phyloP scores from a whole-genome alignment of 2,329 filamentous ascomycete species.

The Exophiala sp. region DNA sequence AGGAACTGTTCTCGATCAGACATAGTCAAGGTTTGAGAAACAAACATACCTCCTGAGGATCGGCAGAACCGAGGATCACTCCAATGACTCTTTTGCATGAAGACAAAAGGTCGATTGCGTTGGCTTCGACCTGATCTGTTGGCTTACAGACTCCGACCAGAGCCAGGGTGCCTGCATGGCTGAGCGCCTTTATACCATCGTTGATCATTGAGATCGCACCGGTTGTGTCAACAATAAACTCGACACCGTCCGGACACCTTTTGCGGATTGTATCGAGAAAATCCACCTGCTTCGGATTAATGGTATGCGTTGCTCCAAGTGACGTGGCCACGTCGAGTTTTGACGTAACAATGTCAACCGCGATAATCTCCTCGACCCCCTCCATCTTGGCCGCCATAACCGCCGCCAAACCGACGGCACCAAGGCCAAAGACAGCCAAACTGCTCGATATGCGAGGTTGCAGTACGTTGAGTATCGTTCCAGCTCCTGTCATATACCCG shows the following conservation, averaged over 20 bases:
- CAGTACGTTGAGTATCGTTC: constrained; percentile 23
- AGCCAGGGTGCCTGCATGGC: constrained; percentile 4
- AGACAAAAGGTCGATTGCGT: neutral
- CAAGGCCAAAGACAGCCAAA: constrained; percentile 32
- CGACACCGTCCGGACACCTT: constrained; percentile 10
- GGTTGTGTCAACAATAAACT: constrained; percentile 18
- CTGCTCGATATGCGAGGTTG: constrained; percentile 10
- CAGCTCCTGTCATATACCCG: constrained; percentile 31
- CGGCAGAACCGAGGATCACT: neutral
- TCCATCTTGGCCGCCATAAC: constrained; percentile 32
- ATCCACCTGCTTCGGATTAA: constrained; percentile 26
- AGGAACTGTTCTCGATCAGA: neutral
- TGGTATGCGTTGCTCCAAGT: constrained; percentile 10
- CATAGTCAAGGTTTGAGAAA: neutral
- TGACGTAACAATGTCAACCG: constrained; percentile 42
- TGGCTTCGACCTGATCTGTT: neutral
- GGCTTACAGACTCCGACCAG: constrained; percentile 3
- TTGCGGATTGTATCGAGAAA: constrained; percentile 11
- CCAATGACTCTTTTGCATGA: constrained; percentile 5
- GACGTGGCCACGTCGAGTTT: constrained; percentile 40
- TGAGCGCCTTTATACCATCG: constrained; percentile 5
- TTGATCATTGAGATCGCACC: constrained; percentile 1
- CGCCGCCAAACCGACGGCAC: constrained; percentile 32
- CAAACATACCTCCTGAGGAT: constrained; percentile 3
- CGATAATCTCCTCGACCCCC: constrained; percentile 34